Conservation (phyloP, 345 rosid genomes). For the Trapa bicornis region DNA sequence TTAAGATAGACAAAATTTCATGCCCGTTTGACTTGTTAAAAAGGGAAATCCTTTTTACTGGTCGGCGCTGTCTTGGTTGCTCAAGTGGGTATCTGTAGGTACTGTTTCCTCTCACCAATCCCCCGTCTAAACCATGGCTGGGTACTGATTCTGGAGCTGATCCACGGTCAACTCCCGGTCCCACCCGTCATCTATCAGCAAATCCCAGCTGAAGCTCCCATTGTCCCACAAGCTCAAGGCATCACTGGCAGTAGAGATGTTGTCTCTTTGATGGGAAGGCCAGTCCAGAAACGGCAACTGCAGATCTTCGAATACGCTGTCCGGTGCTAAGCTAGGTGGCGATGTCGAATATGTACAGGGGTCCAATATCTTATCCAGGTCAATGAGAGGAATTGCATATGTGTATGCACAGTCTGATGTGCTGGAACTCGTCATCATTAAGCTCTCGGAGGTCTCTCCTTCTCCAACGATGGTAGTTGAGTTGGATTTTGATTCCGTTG, state of each 20-base stretch:
- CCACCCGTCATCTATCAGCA: conserved; percentile 22
- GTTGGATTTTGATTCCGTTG: not conserved
- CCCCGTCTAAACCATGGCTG: not conserved
- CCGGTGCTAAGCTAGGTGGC: conserved; percentile 14
- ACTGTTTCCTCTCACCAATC: no score
- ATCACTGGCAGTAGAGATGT: not conserved
- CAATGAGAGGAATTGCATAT: conserved; percentile 58
- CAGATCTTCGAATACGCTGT: conserved; percentile 15
- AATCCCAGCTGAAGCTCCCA: conserved; percentile 32
- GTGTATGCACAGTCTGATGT: conserved; percentile 22
- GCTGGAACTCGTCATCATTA: not conserved
- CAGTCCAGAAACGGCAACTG: conserved; percentile 45
- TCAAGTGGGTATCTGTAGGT: no score
- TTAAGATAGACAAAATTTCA: no score
- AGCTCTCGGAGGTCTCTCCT: no score
- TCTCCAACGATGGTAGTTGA: no score
- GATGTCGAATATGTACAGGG: conserved; percentile 1
- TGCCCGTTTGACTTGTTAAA: no score
- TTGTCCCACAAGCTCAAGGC: conserved; percentile 32
- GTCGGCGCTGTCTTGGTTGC: no score
- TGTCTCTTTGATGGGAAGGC: conserved; percentile 19
- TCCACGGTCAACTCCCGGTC: not conserved
- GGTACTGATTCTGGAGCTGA: not conserved
- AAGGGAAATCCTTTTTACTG: no score
- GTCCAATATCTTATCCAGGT: conserved; percentile 45